A percentile compares a stretch with the other conserved stretches of the same genome.
Evolutionary conservation across 2,329 filamentous ascomycete genomes (phyloP).

Genomic region (Fusarium pseudograminearum): DNA sequence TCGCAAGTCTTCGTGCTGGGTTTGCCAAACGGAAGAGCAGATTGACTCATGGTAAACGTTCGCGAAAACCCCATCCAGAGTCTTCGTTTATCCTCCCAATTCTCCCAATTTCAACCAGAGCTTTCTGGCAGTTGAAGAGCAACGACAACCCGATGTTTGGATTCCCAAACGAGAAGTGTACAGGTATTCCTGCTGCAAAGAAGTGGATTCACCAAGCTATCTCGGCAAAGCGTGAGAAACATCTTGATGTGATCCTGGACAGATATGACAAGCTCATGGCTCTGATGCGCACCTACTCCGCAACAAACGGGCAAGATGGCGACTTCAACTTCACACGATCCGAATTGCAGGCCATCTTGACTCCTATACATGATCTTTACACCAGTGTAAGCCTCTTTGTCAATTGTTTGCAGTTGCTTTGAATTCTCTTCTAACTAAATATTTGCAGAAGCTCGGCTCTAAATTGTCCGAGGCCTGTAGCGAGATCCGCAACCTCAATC

Average conservation of each 20-base stretch:
- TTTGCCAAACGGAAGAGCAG: not conserved
- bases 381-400: too few relatives aligned
- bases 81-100: constrained; percentile 10
- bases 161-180: not conserved
- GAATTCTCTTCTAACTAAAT: too few relatives aligned
- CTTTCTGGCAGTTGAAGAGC: constrained; percentile 19
- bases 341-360: not conserved
- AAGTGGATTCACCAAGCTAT: constrained; percentile 14
- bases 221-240: constrained; percentile 4
- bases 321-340: not conserved
- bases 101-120: constrained; percentile 16
- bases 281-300: constrained; percentile 6
- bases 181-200: constrained; percentile 15
- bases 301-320: not conserved
- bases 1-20: not conserved
- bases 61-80: too few relatives aligned
- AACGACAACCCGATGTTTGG: not conserved
- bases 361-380: too few relatives aligned
- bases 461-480: too few relatives aligned
- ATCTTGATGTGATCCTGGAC: constrained; percentile 7
- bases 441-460: too few relatives aligned
- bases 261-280: constrained; percentile 8
- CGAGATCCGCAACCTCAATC: too few relatives aligned
- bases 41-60: too few relatives aligned
- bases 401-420: too few relatives aligned